phyloP scores from a whole-genome alignment of 2,329 filamentous ascomycete genomes.

The Pseudocercospora musae region DNA sequence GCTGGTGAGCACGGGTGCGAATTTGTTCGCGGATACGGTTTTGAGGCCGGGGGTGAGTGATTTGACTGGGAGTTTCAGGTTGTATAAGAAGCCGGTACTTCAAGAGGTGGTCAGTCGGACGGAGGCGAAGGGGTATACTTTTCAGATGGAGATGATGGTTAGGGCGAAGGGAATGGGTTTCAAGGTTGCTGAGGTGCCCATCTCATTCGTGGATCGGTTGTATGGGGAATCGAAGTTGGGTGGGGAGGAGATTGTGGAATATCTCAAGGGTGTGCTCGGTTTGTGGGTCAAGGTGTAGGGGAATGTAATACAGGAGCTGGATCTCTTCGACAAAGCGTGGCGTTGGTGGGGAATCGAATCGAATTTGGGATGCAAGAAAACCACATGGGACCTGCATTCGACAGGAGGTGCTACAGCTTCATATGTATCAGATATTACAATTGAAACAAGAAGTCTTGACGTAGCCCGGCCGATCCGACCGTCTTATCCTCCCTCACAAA shows the following conservation, averaged over 20 bases:
- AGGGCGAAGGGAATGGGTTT: conserved; percentile 93
- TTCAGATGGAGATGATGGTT: conserved; percentile 99
- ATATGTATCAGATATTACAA: conserved; percentile 8
- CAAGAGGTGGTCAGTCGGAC: conserved; percentile 87
- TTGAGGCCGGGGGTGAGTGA: conserved; percentile 92
- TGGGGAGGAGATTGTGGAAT: conserved; percentile 93
- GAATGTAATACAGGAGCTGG: not conserved
- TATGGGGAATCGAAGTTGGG: conserved; percentile 96
- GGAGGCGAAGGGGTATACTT: conserved; percentile 95
- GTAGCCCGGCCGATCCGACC: not conserved
- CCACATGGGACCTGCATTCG: conserved; percentile 3
- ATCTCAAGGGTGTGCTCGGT: conserved; percentile 65
- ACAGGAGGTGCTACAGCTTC: conserved; percentile 12
- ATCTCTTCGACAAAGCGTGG: conserved; percentile 14
- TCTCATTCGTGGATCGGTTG: conserved; percentile 90
- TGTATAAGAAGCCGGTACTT: conserved; percentile 89
- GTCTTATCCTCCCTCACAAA: not conserved
- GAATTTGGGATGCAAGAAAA: not conserved
- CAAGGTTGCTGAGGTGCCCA: conserved; percentile 91
- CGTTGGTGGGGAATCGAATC: conserved; percentile 17
- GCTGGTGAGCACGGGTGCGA: conserved; percentile 80
- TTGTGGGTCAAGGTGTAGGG: conserved; percentile 49
- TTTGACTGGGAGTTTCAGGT: conserved; percentile 85
- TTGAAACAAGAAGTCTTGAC: not conserved
- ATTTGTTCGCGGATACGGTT: conserved; percentile 93